Evolutionary conservation across 108 stramenopile species (phyloP), one percentile per base, ranked within the genome.

Genomic region (Mediolabrus comicus): DNA sequence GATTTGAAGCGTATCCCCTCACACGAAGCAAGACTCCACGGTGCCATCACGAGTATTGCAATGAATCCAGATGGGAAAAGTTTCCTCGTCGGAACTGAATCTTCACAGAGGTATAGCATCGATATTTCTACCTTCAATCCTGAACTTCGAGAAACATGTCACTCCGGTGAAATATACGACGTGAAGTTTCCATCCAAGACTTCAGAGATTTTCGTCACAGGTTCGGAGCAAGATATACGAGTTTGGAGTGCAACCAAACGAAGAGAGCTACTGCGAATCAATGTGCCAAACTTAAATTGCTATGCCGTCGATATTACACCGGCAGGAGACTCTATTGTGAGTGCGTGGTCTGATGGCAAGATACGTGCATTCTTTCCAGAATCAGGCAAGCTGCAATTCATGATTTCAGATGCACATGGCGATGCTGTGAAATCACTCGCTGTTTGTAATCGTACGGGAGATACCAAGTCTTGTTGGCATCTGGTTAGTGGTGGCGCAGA

Each of bases 331-430:
- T 68, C 56, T 54, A 93, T 96, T 57, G 63, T 95, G 19, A 82
- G 83, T 3, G 95, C 90, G 22, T 96, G 95, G 95, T 80, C 87
- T 19, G 95, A 96, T 62, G 95, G 95, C 59, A 92, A 91, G 70
- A 88, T 96, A n/a, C 87, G 95, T 28, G 90, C 92, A 49, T 95
- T 96, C 63, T 81, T 75, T 36, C 95, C 95, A 27, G 93, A 95
- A 68, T 85, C 75, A 60, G 95, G 95, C 35, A 86, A 88, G 74
- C 66, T 94, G 38, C 79, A 87, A 41, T 96, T 93, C 69, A 87
- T 95, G 60, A 95, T 96, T 39, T 79, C 79, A 28, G 89, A 96
- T 68, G 84, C 80, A 12, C 83, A 82, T 53, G 72, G 81, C 63
- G 89, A 90, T 41, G 90, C 80, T 31, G 89, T 91, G 30, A 90